phyloP scores from a whole-genome alignment of 2,329 filamentous ascomycete genomes.

The Exophiala xenobiotica region DNA sequence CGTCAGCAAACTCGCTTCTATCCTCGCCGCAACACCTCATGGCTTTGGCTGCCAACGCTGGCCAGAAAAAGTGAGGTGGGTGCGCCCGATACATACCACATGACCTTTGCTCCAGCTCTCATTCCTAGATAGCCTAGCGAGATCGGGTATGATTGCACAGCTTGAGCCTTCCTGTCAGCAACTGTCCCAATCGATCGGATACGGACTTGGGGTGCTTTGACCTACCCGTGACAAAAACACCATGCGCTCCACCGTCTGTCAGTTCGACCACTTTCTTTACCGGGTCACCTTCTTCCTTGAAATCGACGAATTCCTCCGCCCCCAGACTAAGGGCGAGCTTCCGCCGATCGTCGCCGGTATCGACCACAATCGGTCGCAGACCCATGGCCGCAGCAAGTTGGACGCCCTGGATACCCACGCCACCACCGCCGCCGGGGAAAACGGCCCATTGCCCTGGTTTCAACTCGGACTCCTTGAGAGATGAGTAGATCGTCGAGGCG shows the following conservation, averaged over 20 bases:
- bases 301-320: conserved; percentile 59
- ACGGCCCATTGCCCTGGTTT: conserved; percentile 55
- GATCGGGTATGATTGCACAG: conserved; percentile 41
- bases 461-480: conserved; percentile 53
- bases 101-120: conserved; percentile 52
- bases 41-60: too few relatives aligned
- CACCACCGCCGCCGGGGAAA: conserved; percentile 56
- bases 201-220: background rate
- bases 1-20: background rate
- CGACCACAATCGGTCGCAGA: conserved; percentile 56
- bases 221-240: conserved; percentile 42
- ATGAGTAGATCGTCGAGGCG: conserved; percentile 58
- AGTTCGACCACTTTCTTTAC: conserved; percentile 46
- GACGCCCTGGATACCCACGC: conserved; percentile 59
- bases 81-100: conserved; percentile 49
- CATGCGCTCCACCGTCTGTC: conserved; percentile 49
- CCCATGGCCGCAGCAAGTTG: conserved; percentile 57
- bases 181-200: background rate
- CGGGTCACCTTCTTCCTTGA: conserved; percentile 40
- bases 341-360: conserved; percentile 51
- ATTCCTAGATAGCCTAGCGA: conserved; percentile 47
- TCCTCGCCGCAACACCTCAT: too few relatives aligned
- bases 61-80: too few relatives aligned
- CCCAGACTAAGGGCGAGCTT: conserved; percentile 50
- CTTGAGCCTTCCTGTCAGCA: conserved; percentile 6